Percentiles rank a stretch among this genome's conserved stretches.
These are phyloP conservation scores for Apiospora marii DNA, from an alignment of 2,329 filamentous ascomycete species.

Conservation along the genomic window DNA sequence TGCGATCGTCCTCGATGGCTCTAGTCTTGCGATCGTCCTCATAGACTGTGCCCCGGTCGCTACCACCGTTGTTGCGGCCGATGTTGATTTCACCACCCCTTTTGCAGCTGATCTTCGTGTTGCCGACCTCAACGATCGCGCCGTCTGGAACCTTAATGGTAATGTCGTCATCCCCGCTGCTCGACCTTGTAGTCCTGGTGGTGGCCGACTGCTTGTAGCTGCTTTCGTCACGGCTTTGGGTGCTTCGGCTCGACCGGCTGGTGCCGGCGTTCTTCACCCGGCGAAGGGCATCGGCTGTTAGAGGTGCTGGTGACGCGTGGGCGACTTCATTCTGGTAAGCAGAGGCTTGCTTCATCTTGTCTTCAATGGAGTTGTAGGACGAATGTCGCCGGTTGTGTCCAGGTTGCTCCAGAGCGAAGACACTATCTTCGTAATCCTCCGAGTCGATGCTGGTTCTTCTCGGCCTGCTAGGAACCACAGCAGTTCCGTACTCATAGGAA, in stretches of 20 bases:
- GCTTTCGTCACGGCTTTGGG: conserved; percentile 68
- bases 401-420: conserved; percentile 36
- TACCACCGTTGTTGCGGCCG: conserved; percentile 45
- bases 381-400: conserved; percentile 43
- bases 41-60: conserved; percentile 59
- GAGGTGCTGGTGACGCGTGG: conserved; percentile 52
- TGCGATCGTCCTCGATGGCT: conserved; percentile 37
- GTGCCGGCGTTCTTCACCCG: conserved; percentile 57
- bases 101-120: conserved; percentile 64
- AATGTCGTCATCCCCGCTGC: conserved; percentile 62
- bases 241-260: conserved; percentile 66
- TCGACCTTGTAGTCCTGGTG: conserved; percentile 66
- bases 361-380: conserved; percentile 48
- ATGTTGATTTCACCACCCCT: conserved; percentile 69
- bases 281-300: conserved; percentile 65
- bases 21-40: conserved; percentile 55
- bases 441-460: conserved; percentile 13
- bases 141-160: conserved; percentile 67
- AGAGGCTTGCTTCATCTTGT: conserved; percentile 53
- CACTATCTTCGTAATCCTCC: conserved; percentile 12
- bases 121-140: conserved; percentile 63
- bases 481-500: conserved; percentile 21
- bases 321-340: conserved; percentile 62
- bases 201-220: conserved; percentile 69
- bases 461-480: background rate